Percentiles rank a stretch among this genome's conserved stretches.
These are phyloP conservation scores for Mycosphaerella sp. DNA, from an alignment of 2,329 filamentous ascomycete genomes.

Conservation along the genomic window DNA sequence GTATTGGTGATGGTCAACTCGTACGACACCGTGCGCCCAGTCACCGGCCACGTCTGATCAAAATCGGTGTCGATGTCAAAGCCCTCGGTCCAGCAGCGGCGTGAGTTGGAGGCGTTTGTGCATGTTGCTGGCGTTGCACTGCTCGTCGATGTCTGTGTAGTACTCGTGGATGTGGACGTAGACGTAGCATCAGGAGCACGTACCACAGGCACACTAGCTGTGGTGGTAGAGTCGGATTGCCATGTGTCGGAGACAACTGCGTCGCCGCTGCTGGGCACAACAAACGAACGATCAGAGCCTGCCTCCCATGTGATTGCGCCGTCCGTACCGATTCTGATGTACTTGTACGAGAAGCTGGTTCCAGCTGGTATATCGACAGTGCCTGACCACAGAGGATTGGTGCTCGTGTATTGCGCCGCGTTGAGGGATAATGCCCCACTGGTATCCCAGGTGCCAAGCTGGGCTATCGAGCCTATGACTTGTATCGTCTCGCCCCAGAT, in stretches of 20 bases:
- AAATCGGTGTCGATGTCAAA: slow-evolving; percentile 34
- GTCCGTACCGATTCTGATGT: slow-evolving; percentile 53
- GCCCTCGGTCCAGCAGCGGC: slow-evolving; percentile 28
- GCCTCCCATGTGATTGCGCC: slow-evolving; percentile 59
- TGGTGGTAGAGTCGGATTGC: slow-evolving; percentile 24
- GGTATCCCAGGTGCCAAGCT: slow-evolving; percentile 57
- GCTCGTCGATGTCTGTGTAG: slow-evolving; percentile 16
- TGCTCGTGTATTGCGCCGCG: slow-evolving; percentile 53
- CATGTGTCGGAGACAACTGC: slow-evolving; percentile 38
- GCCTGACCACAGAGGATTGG: slow-evolving; percentile 57
- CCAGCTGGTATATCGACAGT: slow-evolving; percentile 53
- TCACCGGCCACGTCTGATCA: slow-evolving; percentile 31
- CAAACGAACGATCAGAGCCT: slow-evolving; percentile 45
- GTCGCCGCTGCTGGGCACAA: slow-evolving; percentile 35
- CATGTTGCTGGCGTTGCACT: slow-evolving; percentile 24
- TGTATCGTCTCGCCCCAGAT: slow-evolving; percentile 59
- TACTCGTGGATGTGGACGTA: neutral
- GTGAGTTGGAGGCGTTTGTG: slow-evolving; percentile 27
- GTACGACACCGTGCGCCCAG: slow-evolving; percentile 34
- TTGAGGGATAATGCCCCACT: slow-evolving; percentile 51
- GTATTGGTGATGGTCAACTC: slow-evolving; percentile 31
- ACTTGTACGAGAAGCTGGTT: slow-evolving; percentile 52
- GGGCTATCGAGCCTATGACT: slow-evolving; percentile 53
- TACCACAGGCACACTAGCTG: slow-evolving; percentile 1
- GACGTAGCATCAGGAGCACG: neutral